Conservation (phyloP, 2,329 filamentous ascomycete species). For the Neurospora crassa region DNA sequence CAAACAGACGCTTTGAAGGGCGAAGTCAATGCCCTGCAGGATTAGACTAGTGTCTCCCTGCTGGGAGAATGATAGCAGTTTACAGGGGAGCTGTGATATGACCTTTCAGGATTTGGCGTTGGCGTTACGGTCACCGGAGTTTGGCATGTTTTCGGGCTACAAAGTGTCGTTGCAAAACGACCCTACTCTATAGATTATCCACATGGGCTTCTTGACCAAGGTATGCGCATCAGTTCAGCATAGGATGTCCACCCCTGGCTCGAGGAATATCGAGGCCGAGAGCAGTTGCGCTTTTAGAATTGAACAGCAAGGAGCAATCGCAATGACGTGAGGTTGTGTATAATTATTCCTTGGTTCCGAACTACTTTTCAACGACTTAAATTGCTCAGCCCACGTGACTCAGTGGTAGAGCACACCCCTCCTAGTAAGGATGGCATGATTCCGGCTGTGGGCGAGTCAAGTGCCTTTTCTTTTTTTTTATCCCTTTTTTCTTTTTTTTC, state of each 20-base stretch:
- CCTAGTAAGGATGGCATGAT: background rate
- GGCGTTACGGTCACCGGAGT: background rate
- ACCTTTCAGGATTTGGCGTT: background rate
- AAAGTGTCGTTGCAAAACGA: background rate
- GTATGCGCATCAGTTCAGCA: background rate
- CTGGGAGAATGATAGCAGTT: background rate
- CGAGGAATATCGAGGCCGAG: background rate
- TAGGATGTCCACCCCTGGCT: background rate
- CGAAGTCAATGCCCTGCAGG: background rate
- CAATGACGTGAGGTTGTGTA: background rate
- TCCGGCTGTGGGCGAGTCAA: background rate
- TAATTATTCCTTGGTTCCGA: background rate
- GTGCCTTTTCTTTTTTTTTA: too few species aligned
- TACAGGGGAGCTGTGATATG: background rate
- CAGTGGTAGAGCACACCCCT: background rate
- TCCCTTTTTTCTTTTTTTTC: background rate
- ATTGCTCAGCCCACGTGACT: background rate
- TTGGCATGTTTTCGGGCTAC: background rate
- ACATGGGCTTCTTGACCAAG: background rate
- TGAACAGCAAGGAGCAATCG: background rate
- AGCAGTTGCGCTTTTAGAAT: background rate
- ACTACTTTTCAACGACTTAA: background rate
- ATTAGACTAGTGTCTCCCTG: background rate
- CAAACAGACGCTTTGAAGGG: background rate
- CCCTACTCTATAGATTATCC: background rate